Base-by-base conservation (phyloP, 177 flowering plant genomes). In the Telopea speciosissima region DNA sequence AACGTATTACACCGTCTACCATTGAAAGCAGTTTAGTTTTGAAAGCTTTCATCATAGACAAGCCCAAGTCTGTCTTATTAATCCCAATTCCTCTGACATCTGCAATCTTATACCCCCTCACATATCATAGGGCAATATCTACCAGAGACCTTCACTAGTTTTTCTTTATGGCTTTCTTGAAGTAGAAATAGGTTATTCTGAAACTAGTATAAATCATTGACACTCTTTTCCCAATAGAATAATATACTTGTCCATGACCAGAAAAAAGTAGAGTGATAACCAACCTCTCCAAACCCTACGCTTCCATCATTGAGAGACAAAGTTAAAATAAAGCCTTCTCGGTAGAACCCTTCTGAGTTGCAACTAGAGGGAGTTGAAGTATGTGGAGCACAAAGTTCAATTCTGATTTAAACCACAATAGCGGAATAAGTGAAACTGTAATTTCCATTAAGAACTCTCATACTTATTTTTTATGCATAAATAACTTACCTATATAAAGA, bases 201-300 rank as follows among this genome's bases (percentile, higher is more conserved):
- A 36, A 5, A 0, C 3, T 36, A 36, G 40, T 36, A 36, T 5
- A 36, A 36, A 36, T 8, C 8, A 36, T 36, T 36, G 0, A 36
- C 9, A 36, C 40, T 36, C 40, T 36, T 36, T 2, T 36, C 9
- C 40, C 9, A 5, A 6, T 6, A 36, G 7, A 36, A 49, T 49
- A 49, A 16, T 3, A 49, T 49, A 49, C 54, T 49, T 49, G 54
- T 49, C 8, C 54, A 49, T 49, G 54, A 49, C 19, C 14, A 49
- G 19, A 49, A 16, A 49, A 49, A 49, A 13, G 19, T 3, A 12
- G 19, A 49, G 54, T 49, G 17, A 16, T 12, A 49, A 65, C 73
- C 42, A 36, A 85, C 99, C 97, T 96, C 99, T 26, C 99, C 98
- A 78, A 79, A 81, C 63, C 99, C 99, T 69, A 77, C 66, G 75